A percentile compares a stretch with the other conserved stretches of the same genome.
Conservation (phyloP, 164 flowering plant species). For the Piper longum region DNA sequence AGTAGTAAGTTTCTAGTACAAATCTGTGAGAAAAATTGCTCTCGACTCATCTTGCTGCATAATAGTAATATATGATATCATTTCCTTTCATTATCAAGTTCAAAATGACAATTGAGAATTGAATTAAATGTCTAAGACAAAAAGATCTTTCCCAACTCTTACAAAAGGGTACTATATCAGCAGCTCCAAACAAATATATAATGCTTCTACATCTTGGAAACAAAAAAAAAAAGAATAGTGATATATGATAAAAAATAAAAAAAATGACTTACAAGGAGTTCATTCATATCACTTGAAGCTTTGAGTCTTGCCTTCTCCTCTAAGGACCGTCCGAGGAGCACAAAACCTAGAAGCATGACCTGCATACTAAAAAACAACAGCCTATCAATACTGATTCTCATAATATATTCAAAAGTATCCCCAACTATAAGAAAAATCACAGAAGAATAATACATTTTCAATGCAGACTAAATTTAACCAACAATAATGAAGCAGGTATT, state of each 20-base stretch:
- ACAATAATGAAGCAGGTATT: no score
- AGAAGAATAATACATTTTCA: no score
- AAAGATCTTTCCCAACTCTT: no score
- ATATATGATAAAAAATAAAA: no score
- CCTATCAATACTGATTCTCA: background rate
- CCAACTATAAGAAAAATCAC: no score
- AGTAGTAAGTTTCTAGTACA: background rate
- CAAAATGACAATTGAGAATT: background rate
- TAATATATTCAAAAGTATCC: no score
- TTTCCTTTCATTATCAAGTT: background rate
- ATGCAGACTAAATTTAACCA: no score
- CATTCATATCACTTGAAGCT: slow-evolving; percentile 97
- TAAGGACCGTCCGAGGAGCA: slow-evolving; percentile 89
- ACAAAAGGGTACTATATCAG: no score
- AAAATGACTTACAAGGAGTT: slow-evolving; percentile 55
- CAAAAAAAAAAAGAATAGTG: background rate
- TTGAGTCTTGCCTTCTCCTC: slow-evolving; percentile 81
- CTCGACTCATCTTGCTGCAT: no score
- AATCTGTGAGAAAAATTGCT: no score
- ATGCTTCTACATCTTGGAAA: background rate
- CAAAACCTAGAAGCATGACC: slow-evolving; percentile 99
- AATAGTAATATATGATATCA: no score
- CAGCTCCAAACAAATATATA: background rate
- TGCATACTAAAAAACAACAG: slow-evolving; percentile 59
- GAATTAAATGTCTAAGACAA: background rate